phyloP scores from a whole-genome alignment of 2,329 filamentous ascomycete genomes.

The Colletotrichum chrysophilum region DNA sequence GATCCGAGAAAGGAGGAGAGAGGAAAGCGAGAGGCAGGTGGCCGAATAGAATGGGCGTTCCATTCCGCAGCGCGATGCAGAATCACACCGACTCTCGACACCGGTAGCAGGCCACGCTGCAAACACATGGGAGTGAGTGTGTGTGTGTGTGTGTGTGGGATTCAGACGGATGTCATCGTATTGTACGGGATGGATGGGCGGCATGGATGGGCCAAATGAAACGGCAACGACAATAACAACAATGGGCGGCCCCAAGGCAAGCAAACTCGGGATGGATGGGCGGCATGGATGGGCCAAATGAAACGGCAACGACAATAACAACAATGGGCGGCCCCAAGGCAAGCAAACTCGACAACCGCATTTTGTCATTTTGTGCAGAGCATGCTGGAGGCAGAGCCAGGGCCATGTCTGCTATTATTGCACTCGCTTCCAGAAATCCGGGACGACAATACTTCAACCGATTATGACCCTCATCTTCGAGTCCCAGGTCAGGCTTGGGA shows the following conservation, averaged over 20 bases:
- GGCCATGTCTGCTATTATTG: not conserved
- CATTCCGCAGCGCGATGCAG: not conserved
- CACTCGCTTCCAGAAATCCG: constrained; percentile 6
- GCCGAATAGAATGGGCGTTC: not conserved
- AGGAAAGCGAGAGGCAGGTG: not conserved
- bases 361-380: not conserved
- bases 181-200: not conserved
- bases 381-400: not conserved
- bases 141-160: not conserved
- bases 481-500: not conserved
- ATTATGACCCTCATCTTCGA: not conserved
- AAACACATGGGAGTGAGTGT: constrained; percentile 2
- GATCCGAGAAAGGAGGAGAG: not conserved
- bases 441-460: constrained; percentile 6
- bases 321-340: not conserved
- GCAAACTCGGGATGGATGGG: not conserved
- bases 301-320: not conserved
- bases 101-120: not conserved
- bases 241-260: not conserved
- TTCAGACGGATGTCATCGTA: not conserved
- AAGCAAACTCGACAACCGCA: not conserved
- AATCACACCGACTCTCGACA: constrained; percentile 16
- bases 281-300: not conserved
- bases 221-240: not conserved
- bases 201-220: not conserved